These are phyloP conservation scores for Phaffia australis DNA, from an alignment of 768 basidiomycete genomes.

Conservation along the genomic window DNA sequence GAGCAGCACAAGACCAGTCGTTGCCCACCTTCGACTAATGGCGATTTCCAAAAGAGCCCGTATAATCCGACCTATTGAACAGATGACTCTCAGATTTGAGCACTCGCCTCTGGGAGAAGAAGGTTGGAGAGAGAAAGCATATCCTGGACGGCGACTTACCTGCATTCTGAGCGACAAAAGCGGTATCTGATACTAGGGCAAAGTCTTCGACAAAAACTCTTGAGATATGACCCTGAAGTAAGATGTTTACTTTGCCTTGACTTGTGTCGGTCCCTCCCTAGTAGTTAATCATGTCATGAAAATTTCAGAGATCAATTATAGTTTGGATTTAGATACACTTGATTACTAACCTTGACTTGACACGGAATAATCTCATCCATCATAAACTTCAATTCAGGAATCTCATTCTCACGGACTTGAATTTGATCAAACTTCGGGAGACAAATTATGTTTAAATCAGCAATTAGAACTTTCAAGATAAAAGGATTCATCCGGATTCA, in stretches of 20 bases:
- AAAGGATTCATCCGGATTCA: background rate
- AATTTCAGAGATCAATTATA: background rate
- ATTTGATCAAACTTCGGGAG: slow-evolving; percentile 74
- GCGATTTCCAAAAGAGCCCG: slow-evolving; percentile 92
- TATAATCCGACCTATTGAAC: slow-evolving; percentile 59
- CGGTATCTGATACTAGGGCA: slow-evolving; percentile 87
- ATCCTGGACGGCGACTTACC: slow-evolving; percentile 29
- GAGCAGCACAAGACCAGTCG: slow-evolving; percentile 64
- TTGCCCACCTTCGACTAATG: slow-evolving; percentile 84
- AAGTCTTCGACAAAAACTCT: slow-evolving; percentile 76
- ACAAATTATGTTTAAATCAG: slow-evolving; percentile 11
- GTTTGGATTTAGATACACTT: background rate
- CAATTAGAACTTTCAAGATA: background rate
- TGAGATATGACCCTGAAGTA: slow-evolving; percentile 84
- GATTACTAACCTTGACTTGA: slow-evolving; percentile 55
- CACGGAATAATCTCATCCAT: slow-evolving; percentile 59
- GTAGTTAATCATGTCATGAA: background rate
- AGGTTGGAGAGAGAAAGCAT: background rate
- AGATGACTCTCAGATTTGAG: background rate
- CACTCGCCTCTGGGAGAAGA: background rate
- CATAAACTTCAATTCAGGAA: slow-evolving; percentile 65
- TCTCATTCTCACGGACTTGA: slow-evolving; percentile 80
- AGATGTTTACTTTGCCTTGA: slow-evolving; percentile 84
- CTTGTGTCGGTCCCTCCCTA: slow-evolving; percentile 57
- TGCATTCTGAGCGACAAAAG: slow-evolving; percentile 64